phyloP scores from a whole-genome alignment of 306 rosid species.

The Pterocarpus santalinus region DNA sequence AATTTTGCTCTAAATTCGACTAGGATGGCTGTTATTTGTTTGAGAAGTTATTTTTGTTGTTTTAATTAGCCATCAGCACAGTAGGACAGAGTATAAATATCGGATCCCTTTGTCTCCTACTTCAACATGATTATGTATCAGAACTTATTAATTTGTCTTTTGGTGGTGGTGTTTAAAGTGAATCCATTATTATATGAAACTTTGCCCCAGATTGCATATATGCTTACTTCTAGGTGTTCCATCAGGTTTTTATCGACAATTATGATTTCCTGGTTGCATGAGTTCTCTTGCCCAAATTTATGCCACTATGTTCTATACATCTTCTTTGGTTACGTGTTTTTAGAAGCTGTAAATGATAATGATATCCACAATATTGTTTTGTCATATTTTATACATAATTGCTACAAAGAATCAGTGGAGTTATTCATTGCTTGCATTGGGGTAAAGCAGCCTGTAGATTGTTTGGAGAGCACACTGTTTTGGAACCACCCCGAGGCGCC shows the following conservation, averaged over 20 bases:
- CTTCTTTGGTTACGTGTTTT: conserved; percentile 38
- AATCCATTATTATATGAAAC: neutral
- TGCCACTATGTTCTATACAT: neutral
- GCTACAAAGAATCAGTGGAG: conserved; percentile 81
- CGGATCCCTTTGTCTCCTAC: too few relatives aligned
- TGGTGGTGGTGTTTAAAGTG: too few relatives aligned
- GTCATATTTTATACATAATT: conserved; percentile 90
- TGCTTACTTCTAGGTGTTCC: conserved; percentile 6
- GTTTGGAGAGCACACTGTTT: conserved; percentile 68
- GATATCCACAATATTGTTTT: conserved; percentile 73
- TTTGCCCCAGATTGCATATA: neutral
- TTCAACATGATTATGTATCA: too few relatives aligned
- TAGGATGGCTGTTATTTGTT: too few relatives aligned
- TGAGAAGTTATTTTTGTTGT: too few relatives aligned
- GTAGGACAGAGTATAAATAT: too few relatives aligned
- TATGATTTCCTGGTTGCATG: conserved; percentile 36
- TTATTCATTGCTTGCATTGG: conserved; percentile 77
- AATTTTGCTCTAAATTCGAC: too few relatives aligned
- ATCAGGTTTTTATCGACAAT: conserved; percentile 23
- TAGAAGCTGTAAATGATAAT: conserved; percentile 73
- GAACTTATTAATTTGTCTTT: too few relatives aligned
- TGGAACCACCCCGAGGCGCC: too few relatives aligned
- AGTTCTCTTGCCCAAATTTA: conserved; percentile 17
- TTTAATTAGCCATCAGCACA: too few relatives aligned
- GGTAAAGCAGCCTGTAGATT: conserved; percentile 69